A percentile compares a stretch with the other conserved stretches of the same genome.
phyloP scores from a whole-genome alignment of 2,329 filamentous ascomycete species.

The Mycosphaerella arachidis region DNA sequence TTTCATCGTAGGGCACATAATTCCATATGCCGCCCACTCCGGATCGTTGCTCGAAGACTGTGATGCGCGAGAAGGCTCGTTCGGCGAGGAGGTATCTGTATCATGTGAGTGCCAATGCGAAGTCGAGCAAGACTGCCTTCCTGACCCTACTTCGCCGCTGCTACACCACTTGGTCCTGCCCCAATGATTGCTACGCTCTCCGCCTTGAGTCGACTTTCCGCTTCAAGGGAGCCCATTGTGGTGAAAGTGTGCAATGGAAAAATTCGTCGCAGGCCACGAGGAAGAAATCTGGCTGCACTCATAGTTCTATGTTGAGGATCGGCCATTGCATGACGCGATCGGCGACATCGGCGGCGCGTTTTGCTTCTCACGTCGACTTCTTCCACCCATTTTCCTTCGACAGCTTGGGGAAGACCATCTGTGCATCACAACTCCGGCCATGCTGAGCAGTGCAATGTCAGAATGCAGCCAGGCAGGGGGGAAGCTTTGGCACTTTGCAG shows the following conservation, averaged over 20 bases:
- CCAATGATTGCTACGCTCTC: constrained; percentile 72
- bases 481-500: too few species aligned
- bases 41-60: constrained; percentile 76
- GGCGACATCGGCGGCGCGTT: not conserved
- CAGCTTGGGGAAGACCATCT: too few species aligned
- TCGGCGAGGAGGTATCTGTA: constrained; percentile 66
- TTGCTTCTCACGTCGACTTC: too few species aligned
- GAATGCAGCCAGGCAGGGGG: too few species aligned
- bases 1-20: constrained; percentile 54
- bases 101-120: not conserved
- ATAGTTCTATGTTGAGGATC: not conserved
- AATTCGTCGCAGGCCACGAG: not conserved
- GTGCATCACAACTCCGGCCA: too few species aligned
- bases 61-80: constrained; percentile 63
- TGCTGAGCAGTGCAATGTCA: too few species aligned
- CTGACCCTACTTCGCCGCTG: constrained; percentile 60
- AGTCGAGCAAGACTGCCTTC: not conserved
- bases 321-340: not conserved
- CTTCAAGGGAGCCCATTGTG: constrained; percentile 18
- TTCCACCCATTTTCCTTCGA: too few species aligned
- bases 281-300: not conserved
- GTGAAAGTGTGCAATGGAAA: not conserved
- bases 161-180: constrained; percentile 73
- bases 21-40: constrained; percentile 83
- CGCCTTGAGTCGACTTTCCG: constrained; percentile 38